Conservation (phyloP, 2,329 filamentous ascomycete genomes). For the Colletotrichum graminicola region DNA sequence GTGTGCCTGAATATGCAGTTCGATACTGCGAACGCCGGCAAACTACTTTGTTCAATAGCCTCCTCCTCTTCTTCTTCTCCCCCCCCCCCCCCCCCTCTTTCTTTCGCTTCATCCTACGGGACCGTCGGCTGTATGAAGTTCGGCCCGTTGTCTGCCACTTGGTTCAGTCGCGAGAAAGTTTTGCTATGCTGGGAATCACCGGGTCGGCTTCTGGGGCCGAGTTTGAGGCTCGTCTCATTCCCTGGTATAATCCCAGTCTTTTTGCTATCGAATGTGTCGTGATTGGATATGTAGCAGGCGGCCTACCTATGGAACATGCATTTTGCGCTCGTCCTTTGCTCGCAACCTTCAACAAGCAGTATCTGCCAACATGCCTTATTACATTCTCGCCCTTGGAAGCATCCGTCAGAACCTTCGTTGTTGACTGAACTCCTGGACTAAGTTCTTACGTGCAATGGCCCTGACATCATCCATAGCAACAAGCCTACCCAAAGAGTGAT, state of each 20-base stretch:
- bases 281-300: background rate
- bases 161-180: background rate
- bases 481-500: conserved; percentile 14
- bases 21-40: conserved; percentile 15
- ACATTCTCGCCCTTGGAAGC: conserved; percentile 47
- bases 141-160: background rate
- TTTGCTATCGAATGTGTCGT: background rate
- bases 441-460: conserved; percentile 6
- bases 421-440: conserved; percentile 22
- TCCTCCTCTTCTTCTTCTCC: no score
- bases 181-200: background rate
- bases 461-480: conserved; percentile 20
- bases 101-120: background rate
- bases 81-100: no score
- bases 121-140: background rate
- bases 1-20: conserved; percentile 8
- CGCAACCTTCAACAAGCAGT: conserved; percentile 46
- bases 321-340: background rate
- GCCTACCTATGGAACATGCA: background rate
- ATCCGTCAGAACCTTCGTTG: conserved; percentile 40
- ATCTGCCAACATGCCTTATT: conserved; percentile 49
- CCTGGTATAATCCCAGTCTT: background rate
- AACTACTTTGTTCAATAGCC: background rate
- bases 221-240: conserved; percentile 9
- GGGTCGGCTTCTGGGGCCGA: background rate